Evolutionary conservation across 257 asterid species (phyloP), one percentile per base, ranked within the genome.

Genomic region (Solanum clarkiae): DNA sequence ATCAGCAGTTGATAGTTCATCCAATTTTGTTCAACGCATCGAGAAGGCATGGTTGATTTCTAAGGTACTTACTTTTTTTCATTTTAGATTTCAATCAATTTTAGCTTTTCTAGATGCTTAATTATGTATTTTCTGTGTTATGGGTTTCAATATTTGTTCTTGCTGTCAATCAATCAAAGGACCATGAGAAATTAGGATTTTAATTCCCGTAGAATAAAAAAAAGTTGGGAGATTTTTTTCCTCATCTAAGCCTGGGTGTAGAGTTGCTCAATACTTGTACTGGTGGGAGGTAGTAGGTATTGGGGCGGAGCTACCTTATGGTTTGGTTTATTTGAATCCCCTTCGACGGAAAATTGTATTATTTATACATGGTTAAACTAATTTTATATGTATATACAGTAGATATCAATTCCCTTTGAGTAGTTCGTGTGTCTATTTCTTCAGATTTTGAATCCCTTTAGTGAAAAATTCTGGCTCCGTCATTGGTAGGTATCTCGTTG

Each of bases 11-110:
- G 98, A 90, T 88, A 90, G 92, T 80, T 90, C 95, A 17, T 70
- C 90, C 45, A 89, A 90, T 86, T 92, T 93, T 83, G 86, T 80
- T 80, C 80, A 93, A 15, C 96, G 98, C 82, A 93, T 94, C 92
- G 98, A 96, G 80, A 98, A 93, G 7, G 93, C 97, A 32, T 96
- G 98, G 98, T 88, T 94, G 89, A 96, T 96, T 88, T 91, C 99
- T 82, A 92, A 94, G 98, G 98, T 95, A 59, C n/a, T 40, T 12
- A 6, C 51, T 57, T 44, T 71, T 18, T 63, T 74, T 40, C 77
- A 68, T 32, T 0, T 66, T 22, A 16, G 45, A 7, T 65, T 22
- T 26, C 12, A n/a, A 66, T 66, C 7, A 66, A 66, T 29, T 66
- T 66, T 29, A 66, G 74, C 3, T 36, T 40, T 69, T 12, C 45